Conservation (phyloP, 2,329 filamentous ascomycete species). For the Penicillium capsulatum region DNA sequence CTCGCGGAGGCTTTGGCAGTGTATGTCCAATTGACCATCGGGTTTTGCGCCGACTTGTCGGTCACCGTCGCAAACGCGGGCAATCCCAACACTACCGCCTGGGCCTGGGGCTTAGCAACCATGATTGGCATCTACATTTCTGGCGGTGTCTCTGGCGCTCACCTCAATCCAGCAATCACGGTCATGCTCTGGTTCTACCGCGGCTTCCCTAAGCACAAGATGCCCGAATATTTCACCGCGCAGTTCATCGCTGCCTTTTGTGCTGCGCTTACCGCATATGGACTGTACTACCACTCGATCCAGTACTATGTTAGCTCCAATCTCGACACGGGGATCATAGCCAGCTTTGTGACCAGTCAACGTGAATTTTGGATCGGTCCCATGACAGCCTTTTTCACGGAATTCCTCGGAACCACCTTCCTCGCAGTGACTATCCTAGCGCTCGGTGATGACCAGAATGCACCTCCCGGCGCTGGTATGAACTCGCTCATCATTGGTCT, state of each 20-base stretch:
- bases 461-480: conserved; percentile 50
- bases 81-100: conserved; percentile 44
- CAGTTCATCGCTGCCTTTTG: conserved; percentile 53
- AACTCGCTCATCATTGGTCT: conserved; percentile 49
- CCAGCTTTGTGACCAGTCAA: conserved; percentile 46
- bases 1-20: conserved; percentile 53
- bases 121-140: conserved; percentile 51
- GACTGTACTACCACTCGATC: conserved; percentile 38
- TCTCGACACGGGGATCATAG: conserved; percentile 29
- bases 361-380: conserved; percentile 37
- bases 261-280: conserved; percentile 47
- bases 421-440: conserved; percentile 44
- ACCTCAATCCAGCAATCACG: conserved; percentile 45
- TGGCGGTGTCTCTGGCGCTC: conserved; percentile 47
- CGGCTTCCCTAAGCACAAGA: conserved; percentile 51
- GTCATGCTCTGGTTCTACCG: conserved; percentile 48
- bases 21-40: conserved; percentile 41
- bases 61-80: conserved; percentile 39
- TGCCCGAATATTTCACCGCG: conserved; percentile 49
- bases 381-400: conserved; percentile 46
- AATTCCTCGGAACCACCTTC: conserved; percentile 45
- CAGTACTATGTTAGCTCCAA: conserved; percentile 32
- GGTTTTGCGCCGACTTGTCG: conserved; percentile 49
- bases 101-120: conserved; percentile 53
- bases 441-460: conserved; percentile 46